Evolutionary conservation across 805 yeast species (phyloP).

Genomic region (Saturnispora galanensis): DNA sequence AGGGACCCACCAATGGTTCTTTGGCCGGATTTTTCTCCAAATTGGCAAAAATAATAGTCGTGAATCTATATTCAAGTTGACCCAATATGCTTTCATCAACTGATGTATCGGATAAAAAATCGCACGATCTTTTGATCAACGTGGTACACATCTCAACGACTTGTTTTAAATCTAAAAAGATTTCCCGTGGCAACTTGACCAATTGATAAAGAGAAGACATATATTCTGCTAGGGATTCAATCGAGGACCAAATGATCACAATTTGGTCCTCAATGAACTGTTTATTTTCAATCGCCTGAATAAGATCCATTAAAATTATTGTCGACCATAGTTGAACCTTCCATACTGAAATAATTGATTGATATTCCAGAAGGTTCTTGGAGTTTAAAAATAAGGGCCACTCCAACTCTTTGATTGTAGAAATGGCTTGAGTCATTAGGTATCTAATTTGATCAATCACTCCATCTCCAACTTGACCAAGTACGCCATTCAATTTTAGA

Average conservation of each 20-base stretch:
- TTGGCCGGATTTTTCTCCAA: too few species aligned
- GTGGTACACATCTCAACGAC: background rate
- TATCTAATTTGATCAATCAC: background rate
- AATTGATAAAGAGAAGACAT: background rate
- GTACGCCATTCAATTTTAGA: background rate
- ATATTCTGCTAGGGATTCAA: background rate
- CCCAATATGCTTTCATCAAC: conserved; percentile 1
- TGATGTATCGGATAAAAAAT: background rate
- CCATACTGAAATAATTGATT: conserved; percentile 1
- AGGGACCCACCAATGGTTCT: background rate
- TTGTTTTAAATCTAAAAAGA: background rate
- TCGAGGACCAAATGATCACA: background rate
- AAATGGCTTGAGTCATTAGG: background rate
- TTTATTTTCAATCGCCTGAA: background rate
- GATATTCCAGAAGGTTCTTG: background rate
- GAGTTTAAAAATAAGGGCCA: conserved; percentile 2
- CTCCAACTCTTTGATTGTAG: background rate
- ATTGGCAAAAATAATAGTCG: conserved; percentile 30
- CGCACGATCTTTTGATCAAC: background rate
- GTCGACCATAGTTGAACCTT: background rate
- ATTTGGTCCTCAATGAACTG: conserved; percentile 3
- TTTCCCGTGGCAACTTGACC: background rate
- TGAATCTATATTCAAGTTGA: conserved; percentile 43
- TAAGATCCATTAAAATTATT: background rate
- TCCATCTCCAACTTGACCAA: background rate